Percentiles rank a stretch among this genome's conserved stretches.
These are phyloP conservation scores for Ceratocystis huliohia DNA, from an alignment of 2,329 filamentous ascomycete species.

Conservation along the genomic window DNA sequence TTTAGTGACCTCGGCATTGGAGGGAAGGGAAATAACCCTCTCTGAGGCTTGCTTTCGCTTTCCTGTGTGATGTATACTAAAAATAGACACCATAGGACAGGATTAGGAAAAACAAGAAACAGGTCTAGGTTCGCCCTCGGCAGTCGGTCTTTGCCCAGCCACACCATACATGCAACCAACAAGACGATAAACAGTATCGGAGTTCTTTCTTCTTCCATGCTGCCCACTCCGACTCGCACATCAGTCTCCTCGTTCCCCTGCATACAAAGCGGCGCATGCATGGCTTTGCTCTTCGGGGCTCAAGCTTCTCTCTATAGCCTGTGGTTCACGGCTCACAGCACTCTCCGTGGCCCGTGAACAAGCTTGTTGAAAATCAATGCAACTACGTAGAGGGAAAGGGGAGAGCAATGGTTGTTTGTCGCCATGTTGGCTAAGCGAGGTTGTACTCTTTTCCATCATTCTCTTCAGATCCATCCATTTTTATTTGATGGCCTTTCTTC, in stretches of 20 bases:
- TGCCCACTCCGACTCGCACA: background rate
- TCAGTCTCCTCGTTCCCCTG: background rate
- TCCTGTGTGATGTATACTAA: background rate
- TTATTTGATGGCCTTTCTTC: background rate
- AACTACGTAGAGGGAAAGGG: background rate
- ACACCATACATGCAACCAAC: background rate
- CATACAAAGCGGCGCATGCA: background rate
- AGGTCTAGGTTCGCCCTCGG: background rate
- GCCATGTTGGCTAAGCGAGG: too few species aligned
- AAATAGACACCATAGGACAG: background rate
- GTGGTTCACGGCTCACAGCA: background rate
- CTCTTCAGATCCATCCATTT: background rate
- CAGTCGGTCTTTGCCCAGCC: constrained; percentile 1
- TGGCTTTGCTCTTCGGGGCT: background rate
- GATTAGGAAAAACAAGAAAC: background rate
- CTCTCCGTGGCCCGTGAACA: constrained; percentile 3
- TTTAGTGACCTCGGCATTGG: background rate
- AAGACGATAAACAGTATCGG: background rate
- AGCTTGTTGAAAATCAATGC: background rate
- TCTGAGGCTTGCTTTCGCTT: background rate
- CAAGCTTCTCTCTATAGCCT: background rate
- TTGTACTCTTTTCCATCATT: background rate
- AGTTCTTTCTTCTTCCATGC: background rate
- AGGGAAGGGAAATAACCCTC: background rate
- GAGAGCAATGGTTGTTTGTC: background rate